Evolutionary conservation across 352 stramenopile species (phyloP).

Genomic region (Pythium pyrilobum): DNA sequence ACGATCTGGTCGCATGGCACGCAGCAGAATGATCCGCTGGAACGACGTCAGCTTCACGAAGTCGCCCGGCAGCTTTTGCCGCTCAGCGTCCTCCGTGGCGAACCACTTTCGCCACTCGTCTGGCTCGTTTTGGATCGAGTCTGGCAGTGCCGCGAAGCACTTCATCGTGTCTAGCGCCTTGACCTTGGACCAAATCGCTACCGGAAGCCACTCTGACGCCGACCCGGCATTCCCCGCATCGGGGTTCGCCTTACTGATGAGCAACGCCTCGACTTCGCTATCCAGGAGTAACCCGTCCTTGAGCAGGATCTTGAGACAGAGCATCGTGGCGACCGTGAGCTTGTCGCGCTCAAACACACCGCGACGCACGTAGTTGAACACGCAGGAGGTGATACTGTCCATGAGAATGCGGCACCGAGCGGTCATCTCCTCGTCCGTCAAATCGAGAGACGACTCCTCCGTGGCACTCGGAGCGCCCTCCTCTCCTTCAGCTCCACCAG

Average conservation of each 20-base stretch:
- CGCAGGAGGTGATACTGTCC: slow-evolving; percentile 91
- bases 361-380: slow-evolving; percentile 95
- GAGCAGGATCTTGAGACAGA: slow-evolving; percentile 92
- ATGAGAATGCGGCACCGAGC: slow-evolving; percentile 82
- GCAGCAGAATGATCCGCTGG: slow-evolving; percentile 86
- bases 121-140: slow-evolving; percentile 95
- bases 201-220: slow-evolving; percentile 91
- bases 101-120: slow-evolving; percentile 98
- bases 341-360: slow-evolving; percentile 95
- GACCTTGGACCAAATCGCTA: slow-evolving; percentile 88
- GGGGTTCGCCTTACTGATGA: slow-evolving; percentile 80
- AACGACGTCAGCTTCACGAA: slow-evolving; percentile 81
- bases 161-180: slow-evolving; percentile 92
- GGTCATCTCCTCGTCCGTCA: slow-evolving; percentile 89
- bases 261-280: slow-evolving; percentile 89
- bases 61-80: slow-evolving; percentile 92
- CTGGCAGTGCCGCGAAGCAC: slow-evolving; percentile 89
- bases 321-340: slow-evolving; percentile 92
- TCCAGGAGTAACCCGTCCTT: slow-evolving; percentile 81
- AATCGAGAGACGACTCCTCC: slow-evolving; percentile 37
- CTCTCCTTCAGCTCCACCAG: slow-evolving; percentile 20
- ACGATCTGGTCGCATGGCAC: slow-evolving; percentile 91
- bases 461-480: slow-evolving; percentile 15
- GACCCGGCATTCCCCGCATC: slow-evolving; percentile 92
- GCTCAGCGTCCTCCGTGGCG: slow-evolving; percentile 92